Percentiles rank a stretch among this genome's conserved stretches.
Evolutionary conservation across 2,329 filamentous ascomycete species (phyloP).

Genomic region (Fusarium humuli): DNA sequence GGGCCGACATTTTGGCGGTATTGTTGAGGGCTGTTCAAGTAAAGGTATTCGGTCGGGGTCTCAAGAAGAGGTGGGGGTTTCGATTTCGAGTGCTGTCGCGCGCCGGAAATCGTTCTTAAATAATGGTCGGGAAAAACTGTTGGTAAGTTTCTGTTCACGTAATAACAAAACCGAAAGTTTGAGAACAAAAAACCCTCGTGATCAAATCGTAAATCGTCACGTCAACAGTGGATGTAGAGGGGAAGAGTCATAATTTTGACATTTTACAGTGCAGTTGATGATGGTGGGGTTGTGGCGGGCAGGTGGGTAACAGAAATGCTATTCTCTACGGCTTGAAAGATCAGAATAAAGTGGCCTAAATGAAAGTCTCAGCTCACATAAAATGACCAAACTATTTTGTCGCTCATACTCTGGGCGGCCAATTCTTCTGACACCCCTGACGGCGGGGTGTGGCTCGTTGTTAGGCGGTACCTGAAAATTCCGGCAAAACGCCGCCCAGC

Average conservation of each 20-base stretch:
- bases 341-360: not conserved
- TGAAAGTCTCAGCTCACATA: accelerated
- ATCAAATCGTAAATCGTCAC: conserved; percentile 43
- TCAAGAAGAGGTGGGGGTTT: conserved; percentile 50
- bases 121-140: conserved; percentile 24
- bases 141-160: conserved; percentile 4
- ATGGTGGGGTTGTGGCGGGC: conserved; percentile 55
- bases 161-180: conserved; percentile 12
- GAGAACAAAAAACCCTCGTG: conserved; percentile 30
- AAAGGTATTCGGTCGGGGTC: conserved; percentile 39
- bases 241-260: conserved; percentile 59
- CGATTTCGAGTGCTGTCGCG: conserved; percentile 44
- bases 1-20: conserved; percentile 86
- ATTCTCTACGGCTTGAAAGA: accelerated
- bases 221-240: conserved; percentile 39
- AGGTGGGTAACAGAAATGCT: not conserved
- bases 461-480: conserved; percentile 44
- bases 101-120: conserved; percentile 37
- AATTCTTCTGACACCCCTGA: not conserved
- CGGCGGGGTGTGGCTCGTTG: conserved; percentile 51
- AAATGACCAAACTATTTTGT: not conserved
- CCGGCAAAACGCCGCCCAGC: conserved; percentile 47
- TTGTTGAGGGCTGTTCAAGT: conserved; percentile 45
- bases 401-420: not conserved
- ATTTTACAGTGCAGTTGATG: conserved; percentile 53